Base-by-base conservation (phyloP, 306 rosid genomes). In the Dalbergia oliveri region DNA sequence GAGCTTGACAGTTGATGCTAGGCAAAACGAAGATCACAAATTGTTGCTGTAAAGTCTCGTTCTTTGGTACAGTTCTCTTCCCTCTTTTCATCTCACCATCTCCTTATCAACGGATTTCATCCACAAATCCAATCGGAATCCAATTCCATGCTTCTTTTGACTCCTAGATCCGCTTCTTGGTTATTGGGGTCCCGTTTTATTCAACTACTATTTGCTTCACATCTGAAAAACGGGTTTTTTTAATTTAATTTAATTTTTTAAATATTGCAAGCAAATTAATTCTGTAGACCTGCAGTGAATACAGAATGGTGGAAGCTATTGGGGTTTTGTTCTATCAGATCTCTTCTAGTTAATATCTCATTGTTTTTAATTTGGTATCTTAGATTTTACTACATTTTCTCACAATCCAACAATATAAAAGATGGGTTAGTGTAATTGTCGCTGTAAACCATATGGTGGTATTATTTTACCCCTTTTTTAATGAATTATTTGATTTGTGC, bases 331-430 rank as follows among this genome's bases (percentile, higher is more conserved):
- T 14, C 35, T 18, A 9, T 41, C 53, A 66, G 54, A 41, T 66
- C 58, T 58, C 12, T 49, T 23, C 14, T 14, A 44, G n/a, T 31
- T 16, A 14, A 26, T 8, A 0, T 35, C 33, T 69, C 58, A 4
- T 70, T 19, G 10, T 21, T 77, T 77, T 9, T 11, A 8, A 6
- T 51, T 50, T 65, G 26, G 19, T 35, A 35, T 65, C 57, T 26
- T 82, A 41, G 78, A 15, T 69, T 76, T 59, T n/a, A 5, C 49
- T 59, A 3, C 66, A 56, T 64, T 43, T 50, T 34, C 53, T 49
- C 66, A 44, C 15, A 34, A 2, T 11, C 68, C 70, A 13, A 26
- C 14, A 79, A 61, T 60, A 4, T 60, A 9, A 60, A 67, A 44
- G 1, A 59, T 10, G 26, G 63, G 64, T 16, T 14, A 15, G 71